Conservation (phyloP, 2,329 filamentous ascomycete genomes). For the Chaetothyriales sp. region DNA sequence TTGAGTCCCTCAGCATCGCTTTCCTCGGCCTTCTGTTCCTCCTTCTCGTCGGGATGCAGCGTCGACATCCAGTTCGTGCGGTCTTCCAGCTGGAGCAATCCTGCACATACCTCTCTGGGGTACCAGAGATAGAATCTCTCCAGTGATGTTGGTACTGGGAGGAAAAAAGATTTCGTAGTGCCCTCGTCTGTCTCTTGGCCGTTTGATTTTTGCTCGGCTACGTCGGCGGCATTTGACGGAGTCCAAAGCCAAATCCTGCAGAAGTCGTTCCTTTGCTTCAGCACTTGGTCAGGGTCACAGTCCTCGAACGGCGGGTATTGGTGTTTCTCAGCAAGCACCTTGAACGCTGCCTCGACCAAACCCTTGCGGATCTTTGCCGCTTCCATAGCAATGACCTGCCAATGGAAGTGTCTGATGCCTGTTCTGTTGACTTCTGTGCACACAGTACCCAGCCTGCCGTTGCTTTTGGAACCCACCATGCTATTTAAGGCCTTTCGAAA, state of each 20-base stretch:
- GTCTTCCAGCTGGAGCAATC: conserved; percentile 64
- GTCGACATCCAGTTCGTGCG: conserved; percentile 78
- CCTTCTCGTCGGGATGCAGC: conserved; percentile 59
- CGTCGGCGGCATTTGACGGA: conserved; percentile 17
- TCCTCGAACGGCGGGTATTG: conserved; percentile 40
- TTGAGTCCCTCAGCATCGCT: conserved; percentile 55
- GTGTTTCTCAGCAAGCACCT: conserved; percentile 68
- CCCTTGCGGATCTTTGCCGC: conserved; percentile 52
- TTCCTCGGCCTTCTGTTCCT: conserved; percentile 47
- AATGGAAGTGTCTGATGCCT: conserved; percentile 74
- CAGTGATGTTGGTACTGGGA: conserved; percentile 51
- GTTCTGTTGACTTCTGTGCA: conserved; percentile 83
- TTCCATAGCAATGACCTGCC: conserved; percentile 77
- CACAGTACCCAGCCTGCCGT: conserved; percentile 55
- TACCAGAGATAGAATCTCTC: conserved; percentile 84
- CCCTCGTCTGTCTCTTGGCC: conserved; percentile 6
- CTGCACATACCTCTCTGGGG: conserved; percentile 71
- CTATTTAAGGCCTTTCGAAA: conserved; percentile 64
- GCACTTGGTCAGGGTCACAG: conserved; percentile 26
- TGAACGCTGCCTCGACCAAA: conserved; percentile 75
- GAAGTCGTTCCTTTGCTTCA: conserved; percentile 42
- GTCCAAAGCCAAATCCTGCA: conserved; percentile 72
- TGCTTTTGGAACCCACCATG: conserved; percentile 46
- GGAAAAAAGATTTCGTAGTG: conserved; percentile 41
- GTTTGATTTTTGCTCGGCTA: conserved; percentile 10